Base-by-base conservation (phyloP, 2,329 filamentous ascomycete species). In the Stagonosporopsis rhizophila region DNA sequence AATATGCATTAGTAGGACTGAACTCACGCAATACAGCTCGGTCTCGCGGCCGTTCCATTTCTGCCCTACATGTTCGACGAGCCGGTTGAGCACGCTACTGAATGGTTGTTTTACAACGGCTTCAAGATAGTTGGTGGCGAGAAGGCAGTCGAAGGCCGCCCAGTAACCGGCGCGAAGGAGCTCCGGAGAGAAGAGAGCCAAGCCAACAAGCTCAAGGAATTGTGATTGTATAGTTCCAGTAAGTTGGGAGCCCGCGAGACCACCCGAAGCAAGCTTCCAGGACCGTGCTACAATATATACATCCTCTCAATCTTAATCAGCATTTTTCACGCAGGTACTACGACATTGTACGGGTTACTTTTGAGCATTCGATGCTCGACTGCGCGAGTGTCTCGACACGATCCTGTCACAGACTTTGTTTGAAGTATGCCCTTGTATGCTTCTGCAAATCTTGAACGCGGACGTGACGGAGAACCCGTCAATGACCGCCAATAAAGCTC, bases 51-150 rank as follows among this genome's bases (percentile, higher is more conserved):
- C 8, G 92, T 97, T 8, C 94, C 93, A 0, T 90, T 93, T 75
- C 76, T 97, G 54, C 94, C 93, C 0, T 87, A 83, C 56, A 78
- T 96, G 52, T 97, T 97, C 67, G 93, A 99, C 70, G 85, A 96
- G 75, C 94, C 95, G 0, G 92, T 99, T 6, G 95, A 98, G 78
- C 85, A 92, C 60, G 92, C 90, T 0, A 91, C 96, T 0, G 93
- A 98, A 71, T 97, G 89, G 89, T 75, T 84, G 2, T 98, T 98
- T 79, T 90, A 96, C 69, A 90, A 88, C 67, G 90, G 84, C 0
- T 95, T 97, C 71, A 84, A 87, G 71, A 74, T 84, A 1, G 84
- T 92, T 54, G 92, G 91, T 3, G 93, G 86, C 0, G 81, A 83
- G 45, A 77, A 80, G 41, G 85, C 85, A 15, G 84, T 87, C 3